Percentiles rank a stretch among this genome's conserved stretches.
These are phyloP conservation scores for Globisporangium barbulae DNA, from an alignment of 352 stramenopile genomes.

Conservation along the genomic window DNA sequence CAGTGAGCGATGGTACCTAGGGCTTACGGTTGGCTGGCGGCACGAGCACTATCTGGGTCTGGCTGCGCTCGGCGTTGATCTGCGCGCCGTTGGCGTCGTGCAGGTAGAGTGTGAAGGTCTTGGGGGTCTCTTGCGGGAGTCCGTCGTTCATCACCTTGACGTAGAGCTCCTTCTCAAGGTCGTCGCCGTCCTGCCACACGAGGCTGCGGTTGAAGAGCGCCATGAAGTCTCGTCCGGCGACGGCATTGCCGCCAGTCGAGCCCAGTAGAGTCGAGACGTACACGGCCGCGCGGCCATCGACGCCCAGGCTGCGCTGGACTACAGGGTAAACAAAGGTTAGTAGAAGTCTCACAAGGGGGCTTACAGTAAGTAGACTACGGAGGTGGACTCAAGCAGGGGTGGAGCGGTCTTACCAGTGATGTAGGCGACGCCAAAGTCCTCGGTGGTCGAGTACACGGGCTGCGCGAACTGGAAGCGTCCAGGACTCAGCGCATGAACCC, in stretches of 20 bases:
- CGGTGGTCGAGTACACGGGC: constrained; percentile 46
- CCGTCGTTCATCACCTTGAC: constrained; percentile 61
- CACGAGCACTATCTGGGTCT: constrained; percentile 40
- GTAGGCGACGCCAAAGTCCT: constrained; percentile 66
- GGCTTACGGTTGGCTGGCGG: constrained; percentile 51
- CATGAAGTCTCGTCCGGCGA: constrained; percentile 53
- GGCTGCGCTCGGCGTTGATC: constrained; percentile 49
- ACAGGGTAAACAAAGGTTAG: neutral
- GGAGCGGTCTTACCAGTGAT: constrained; percentile 29
- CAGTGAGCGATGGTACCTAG: neutral
- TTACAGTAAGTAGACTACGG: no score
- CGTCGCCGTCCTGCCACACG: constrained; percentile 73
- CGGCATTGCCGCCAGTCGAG: constrained; percentile 32
- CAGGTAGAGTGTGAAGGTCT: constrained; percentile 53
- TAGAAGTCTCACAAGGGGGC: no score
- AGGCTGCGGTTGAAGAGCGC: constrained; percentile 64
- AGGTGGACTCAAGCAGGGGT: no score
- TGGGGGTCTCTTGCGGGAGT: constrained; percentile 39
- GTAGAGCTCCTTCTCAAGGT: constrained; percentile 65
- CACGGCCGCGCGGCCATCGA: constrained; percentile 54
- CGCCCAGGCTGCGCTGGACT: constrained; percentile 66
- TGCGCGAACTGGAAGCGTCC: constrained; percentile 64
- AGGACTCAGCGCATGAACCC: constrained; percentile 10
- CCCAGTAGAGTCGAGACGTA: constrained; percentile 53
- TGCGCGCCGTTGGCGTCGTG: constrained; percentile 52